Base-by-base conservation (phyloP, 2,329 filamentous ascomycete genomes). In the Stemphylium beticola region DNA sequence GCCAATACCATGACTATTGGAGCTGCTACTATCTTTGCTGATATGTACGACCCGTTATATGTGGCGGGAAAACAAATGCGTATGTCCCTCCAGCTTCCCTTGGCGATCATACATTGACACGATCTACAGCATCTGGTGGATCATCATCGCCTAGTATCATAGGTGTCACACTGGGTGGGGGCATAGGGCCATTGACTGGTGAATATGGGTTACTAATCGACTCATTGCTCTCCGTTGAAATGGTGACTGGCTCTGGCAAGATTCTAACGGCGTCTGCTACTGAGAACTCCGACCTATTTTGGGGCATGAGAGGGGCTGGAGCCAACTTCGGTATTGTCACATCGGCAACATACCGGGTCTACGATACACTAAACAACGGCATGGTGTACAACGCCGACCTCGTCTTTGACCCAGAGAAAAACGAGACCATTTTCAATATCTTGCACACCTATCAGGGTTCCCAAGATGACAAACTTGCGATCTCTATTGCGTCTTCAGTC, bases 131-230 rank as follows among this genome's bases (percentile, higher is more conserved):
- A n/a, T 37, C 47, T 29, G 38, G 38, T 31, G 31, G 47, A 20
- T 43, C 37, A 24, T 49, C 47, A 17, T 14, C 20, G 3, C 38
- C 45, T 43, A 84, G 85, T 4, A 80, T 87, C 7, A 83, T 83
- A 1, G 84, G 82, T 0, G 74, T 85, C 8, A 81, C 81, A 0
- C 74, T 86, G 3, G 82, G 83, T 2, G 83, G 83, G 17, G 84
- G 84, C 0, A 82, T 83, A 54, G 83, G 85, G 1, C 77, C 79
- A 67, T 71, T 85, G 18, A 79, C 77, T 24, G 80, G 82, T 0
- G 66, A 74, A n/a, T 72, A 83, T 39, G 65, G 65, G 5, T 9
- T 61, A 10, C 45, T 61, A 1, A 26, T 51, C 1, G 65, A 67
- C 31, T 37, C 49, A 4, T 39, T 67, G 11, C 12, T 55, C 5